These are phyloP conservation scores for Lipomyces yamanashiensis DNA, from an alignment of 805 yeast genomes.

Conservation along the genomic window DNA sequence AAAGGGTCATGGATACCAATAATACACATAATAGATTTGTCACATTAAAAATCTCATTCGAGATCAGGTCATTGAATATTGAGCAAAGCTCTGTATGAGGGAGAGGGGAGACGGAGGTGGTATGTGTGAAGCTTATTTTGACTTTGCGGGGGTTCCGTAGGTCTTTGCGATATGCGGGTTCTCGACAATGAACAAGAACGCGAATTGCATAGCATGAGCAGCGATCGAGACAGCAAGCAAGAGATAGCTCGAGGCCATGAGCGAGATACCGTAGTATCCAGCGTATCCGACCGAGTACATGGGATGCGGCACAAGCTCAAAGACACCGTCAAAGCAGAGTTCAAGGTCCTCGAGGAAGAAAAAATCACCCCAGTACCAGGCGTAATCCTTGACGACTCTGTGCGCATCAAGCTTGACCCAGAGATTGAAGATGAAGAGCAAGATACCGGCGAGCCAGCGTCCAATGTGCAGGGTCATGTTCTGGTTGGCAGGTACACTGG, in stretches of 20 bases:
- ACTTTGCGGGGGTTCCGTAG: constrained; percentile 44
- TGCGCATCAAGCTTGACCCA: constrained; percentile 91
- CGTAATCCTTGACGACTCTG: constrained; percentile 84
- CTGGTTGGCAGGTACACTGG: constrained; percentile 50
- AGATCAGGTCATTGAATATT: too few relatives aligned
- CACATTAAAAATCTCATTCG: too few relatives aligned
- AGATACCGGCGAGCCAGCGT: constrained; percentile 62
- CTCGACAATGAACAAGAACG: constrained; percentile 73
- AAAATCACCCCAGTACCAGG: constrained; percentile 96
- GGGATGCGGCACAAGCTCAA: constrained; percentile 89
- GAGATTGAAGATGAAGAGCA: constrained; percentile 69
- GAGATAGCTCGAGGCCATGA: constrained; percentile 73
- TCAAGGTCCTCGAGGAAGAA: constrained; percentile 75
- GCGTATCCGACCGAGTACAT: constrained; percentile 90
- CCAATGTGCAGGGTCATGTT: constrained; percentile 51
- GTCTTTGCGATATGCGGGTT: constrained; percentile 86
- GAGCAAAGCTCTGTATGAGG: too few relatives aligned
- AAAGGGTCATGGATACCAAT: too few relatives aligned
- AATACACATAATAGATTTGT: too few relatives aligned
- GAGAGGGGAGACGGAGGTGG: neutral
- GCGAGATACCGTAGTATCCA: constrained; percentile 83
- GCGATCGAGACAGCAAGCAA: constrained; percentile 69
- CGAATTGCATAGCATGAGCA: constrained; percentile 79
- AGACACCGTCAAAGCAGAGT: constrained; percentile 84
- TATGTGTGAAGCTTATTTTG: neutral